phyloP scores from a whole-genome alignment of 768 basidiomycete species.

The Collybia mongolica region DNA sequence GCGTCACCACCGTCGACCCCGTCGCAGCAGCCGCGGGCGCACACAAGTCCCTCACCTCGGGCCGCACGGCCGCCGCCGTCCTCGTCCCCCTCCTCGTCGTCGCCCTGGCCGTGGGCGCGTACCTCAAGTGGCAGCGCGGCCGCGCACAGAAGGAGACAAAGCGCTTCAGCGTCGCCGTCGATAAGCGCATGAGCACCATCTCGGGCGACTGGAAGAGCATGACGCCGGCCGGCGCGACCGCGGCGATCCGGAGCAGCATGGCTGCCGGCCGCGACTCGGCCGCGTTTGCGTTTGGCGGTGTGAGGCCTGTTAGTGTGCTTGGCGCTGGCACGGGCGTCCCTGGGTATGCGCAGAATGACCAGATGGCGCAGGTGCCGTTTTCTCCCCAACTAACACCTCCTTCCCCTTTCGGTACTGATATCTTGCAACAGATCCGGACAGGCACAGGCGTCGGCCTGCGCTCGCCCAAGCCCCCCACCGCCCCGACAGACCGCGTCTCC shows the following conservation, averaged over 20 bases:
- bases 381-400: too few species aligned
- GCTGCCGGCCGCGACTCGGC: conserved; percentile 37
- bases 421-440: conserved; percentile 39
- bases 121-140: conserved; percentile 53
- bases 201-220: conserved; percentile 77
- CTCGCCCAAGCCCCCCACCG: conserved; percentile 33
- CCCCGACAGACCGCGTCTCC: conserved; percentile 46
- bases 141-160: conserved; percentile 50
- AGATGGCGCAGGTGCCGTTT: conserved; percentile 22
- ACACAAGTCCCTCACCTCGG: conserved; percentile 35
- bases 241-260: conserved; percentile 71
- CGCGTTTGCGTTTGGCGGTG: conserved; percentile 58
- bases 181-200: conserved; percentile 84
- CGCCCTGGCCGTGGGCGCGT: conserved; percentile 38
- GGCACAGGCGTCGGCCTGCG: conserved; percentile 48
- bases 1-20: conserved; percentile 39
- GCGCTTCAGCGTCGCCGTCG: conserved; percentile 64
- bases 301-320: conserved; percentile 45
- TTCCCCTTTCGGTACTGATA: too few species aligned
- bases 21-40: conserved; percentile 24
- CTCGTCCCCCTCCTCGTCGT: conserved; percentile 62
- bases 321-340: conserved; percentile 42
- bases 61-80: conserved; percentile 66
- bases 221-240: conserved; percentile 65
- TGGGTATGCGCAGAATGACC: conserved; percentile 23